Conservation (phyloP, 495 filamentous ascomycete species). For the Annulohypoxylon maeteangense region DNA sequence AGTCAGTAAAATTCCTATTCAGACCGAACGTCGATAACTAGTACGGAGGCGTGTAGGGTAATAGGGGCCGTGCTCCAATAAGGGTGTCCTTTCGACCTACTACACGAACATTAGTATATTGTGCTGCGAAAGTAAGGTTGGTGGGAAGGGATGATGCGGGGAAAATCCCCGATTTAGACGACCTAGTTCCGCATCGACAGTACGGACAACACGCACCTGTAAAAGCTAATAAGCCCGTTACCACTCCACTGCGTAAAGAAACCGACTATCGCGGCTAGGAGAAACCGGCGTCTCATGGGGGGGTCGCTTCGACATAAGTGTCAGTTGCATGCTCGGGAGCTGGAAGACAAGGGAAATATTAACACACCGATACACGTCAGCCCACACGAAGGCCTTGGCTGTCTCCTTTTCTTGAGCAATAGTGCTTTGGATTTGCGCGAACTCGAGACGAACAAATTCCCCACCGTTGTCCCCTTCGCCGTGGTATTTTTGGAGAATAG, state of each 20-base stretch:
- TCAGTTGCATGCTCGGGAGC: background rate
- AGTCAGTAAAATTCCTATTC: background rate
- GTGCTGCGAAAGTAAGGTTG: background rate
- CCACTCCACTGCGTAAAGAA: conserved; percentile 60
- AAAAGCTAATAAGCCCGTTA: conserved; percentile 63
- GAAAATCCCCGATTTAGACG: background rate
- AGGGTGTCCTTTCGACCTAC: conserved; percentile 41
- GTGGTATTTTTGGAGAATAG: conserved; percentile 67
- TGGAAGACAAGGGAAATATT: background rate
- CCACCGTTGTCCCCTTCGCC: conserved; percentile 63
- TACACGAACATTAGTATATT: conserved; percentile 12
- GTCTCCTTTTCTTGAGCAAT: conserved; percentile 62
- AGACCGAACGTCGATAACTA: background rate
- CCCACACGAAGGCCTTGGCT: conserved; percentile 60
- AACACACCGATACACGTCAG: conserved; percentile 57
- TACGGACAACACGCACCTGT: conserved; percentile 32
- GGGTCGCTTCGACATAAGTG: conserved; percentile 44
- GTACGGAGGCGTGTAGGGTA: background rate
- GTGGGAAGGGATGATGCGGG: background rate
- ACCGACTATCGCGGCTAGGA: conserved; percentile 61
- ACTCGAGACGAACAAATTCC: conserved; percentile 63
- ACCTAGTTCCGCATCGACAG: background rate
- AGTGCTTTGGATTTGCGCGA: conserved; percentile 65
- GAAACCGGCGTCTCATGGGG: conserved; percentile 62
- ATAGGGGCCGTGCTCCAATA: background rate